Percentiles rank a stretch among this genome's conserved stretches.
Conservation (phyloP, 176 grass and related monocot species). For the Avena sativa region DNA sequence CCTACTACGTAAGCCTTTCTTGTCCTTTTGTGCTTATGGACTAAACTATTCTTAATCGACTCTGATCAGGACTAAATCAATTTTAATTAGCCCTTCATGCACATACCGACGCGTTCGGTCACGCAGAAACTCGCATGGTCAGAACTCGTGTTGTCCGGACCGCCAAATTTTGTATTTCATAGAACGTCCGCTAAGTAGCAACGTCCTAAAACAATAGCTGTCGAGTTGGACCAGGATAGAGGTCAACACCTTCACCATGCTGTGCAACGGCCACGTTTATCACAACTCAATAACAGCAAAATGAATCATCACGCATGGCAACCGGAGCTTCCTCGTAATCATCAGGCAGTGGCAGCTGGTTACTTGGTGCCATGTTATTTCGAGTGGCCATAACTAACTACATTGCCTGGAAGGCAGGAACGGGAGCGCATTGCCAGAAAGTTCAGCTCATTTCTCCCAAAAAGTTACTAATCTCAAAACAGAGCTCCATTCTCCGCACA, state of each 20-base stretch:
- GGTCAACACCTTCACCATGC: background rate
- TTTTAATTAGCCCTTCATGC: too few relatives aligned
- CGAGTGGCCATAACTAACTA: background rate
- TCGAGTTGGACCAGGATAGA: background rate
- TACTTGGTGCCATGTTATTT: background rate
- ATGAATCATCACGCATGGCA: background rate
- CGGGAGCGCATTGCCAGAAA: background rate
- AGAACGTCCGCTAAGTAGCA: too few relatives aligned
- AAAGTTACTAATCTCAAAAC: background rate
- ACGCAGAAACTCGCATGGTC: too few relatives aligned
- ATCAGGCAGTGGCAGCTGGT: constrained; percentile 21
- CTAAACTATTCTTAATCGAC: too few relatives aligned
- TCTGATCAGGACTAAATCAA: too few relatives aligned
- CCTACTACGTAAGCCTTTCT: too few relatives aligned
- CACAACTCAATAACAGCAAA: background rate
- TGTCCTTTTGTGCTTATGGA: too few relatives aligned
- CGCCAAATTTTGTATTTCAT: too few relatives aligned
- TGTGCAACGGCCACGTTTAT: constrained; percentile 1
- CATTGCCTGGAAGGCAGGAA: background rate
- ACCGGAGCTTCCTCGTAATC: background rate
- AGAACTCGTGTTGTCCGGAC: too few relatives aligned
- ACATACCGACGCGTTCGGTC: too few relatives aligned
- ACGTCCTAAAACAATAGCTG: background rate
- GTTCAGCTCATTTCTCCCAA: background rate
- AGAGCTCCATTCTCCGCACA: background rate